These are phyloP conservation scores for Candida arabinofermentans DNA, from an alignment of 805 yeast genomes.

Conservation along the genomic window DNA sequence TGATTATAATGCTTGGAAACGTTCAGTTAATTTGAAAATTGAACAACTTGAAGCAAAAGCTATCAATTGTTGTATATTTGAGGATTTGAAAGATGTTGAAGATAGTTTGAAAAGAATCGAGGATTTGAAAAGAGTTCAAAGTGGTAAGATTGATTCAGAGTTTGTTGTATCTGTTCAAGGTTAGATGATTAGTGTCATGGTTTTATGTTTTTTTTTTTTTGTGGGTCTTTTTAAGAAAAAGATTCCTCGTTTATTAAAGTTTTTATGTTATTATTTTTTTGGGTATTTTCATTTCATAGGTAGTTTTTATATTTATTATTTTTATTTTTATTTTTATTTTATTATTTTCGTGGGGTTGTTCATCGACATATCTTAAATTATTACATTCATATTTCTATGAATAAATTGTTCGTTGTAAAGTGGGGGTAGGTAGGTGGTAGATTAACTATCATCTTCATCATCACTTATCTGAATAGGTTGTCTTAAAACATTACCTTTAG, in stretches of 20 bases:
- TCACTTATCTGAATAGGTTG: constrained; percentile 35
- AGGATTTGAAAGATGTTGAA: constrained; percentile 15
- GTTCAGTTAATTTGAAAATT: constrained; percentile 9
- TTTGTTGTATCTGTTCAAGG: constrained; percentile 12
- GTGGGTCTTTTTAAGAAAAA: no score
- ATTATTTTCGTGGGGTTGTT: no score
- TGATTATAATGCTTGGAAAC: constrained; percentile 25
- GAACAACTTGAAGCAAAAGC: constrained; percentile 16
- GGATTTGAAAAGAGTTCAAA: constrained; percentile 6
- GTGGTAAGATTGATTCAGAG: constrained; percentile 3
- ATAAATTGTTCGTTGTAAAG: no score
- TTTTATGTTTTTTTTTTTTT: no score
- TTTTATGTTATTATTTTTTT: no score
- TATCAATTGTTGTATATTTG: constrained; percentile 11
- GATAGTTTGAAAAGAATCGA: constrained; percentile 13
- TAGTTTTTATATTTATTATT: no score
- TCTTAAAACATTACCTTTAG: constrained; percentile 46
- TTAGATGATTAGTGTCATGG: not conserved
- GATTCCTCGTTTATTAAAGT: no score
- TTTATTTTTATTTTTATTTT: no score
- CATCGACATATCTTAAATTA: not conserved
- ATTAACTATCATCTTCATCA: constrained; percentile 27
- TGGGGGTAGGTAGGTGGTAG: no score
- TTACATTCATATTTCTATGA: no score
- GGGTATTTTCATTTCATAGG: no score